Evolutionary conservation across 78 protist species (phyloP).

Genomic region (Planoprotostelium fungivorum): DNA sequence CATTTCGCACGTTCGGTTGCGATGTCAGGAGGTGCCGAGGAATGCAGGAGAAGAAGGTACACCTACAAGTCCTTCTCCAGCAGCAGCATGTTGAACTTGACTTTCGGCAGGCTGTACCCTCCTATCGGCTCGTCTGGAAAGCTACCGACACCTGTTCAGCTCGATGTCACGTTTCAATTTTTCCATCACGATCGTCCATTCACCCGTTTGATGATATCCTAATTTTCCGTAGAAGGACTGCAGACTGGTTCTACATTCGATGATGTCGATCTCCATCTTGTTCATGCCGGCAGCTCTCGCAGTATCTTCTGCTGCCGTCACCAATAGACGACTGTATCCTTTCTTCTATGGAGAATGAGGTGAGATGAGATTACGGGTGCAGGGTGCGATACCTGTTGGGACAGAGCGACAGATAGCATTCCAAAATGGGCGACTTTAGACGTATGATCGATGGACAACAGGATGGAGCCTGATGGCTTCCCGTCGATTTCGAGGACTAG

Average conservation of each 20-base stretch:
- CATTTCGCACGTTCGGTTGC: too few relatives aligned
- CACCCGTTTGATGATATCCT: neutral
- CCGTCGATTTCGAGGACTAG: neutral
- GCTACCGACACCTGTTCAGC: too few relatives aligned
- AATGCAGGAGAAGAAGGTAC: too few relatives aligned
- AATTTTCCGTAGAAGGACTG: neutral
- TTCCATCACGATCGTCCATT: too few relatives aligned
- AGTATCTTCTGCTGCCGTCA: neutral
- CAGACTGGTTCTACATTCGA: neutral
- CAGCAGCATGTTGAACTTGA: too few relatives aligned
- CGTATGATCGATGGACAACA: neutral
- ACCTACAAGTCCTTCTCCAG: too few relatives aligned
- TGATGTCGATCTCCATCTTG: neutral
- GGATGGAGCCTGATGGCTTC: neutral
- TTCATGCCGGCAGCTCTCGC: neutral
- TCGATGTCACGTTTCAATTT: too few relatives aligned
- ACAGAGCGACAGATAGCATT: neutral
- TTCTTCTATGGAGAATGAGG: neutral
- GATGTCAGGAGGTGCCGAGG: too few relatives aligned
- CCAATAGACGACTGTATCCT: neutral
- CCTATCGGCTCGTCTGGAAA: too few relatives aligned
- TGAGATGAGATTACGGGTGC: too few relatives aligned
- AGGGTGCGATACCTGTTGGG: neutral
- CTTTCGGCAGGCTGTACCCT: too few relatives aligned
- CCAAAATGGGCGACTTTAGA: neutral